Percentiles rank a stretch among this genome's conserved stretches.
Conservation (phyloP, 306 rosid genomes). For the Hylodesmum podocarpum region DNA sequence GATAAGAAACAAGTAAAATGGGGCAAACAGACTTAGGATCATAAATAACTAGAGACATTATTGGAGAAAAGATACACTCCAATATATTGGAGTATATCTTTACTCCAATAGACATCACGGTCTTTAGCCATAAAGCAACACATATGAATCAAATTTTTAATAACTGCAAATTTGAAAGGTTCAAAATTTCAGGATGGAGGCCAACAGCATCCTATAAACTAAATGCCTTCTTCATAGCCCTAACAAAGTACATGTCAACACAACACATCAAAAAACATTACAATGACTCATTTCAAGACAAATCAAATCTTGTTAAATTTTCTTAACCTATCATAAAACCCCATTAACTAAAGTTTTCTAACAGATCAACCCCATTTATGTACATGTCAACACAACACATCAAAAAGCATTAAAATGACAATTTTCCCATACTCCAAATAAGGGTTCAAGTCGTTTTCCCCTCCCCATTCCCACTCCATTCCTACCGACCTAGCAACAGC, state of each 20-base stretch:
- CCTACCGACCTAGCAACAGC: background rate
- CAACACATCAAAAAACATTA: background rate
- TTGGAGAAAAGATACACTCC: too few species aligned
- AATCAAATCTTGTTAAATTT: background rate
- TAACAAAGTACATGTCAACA: background rate
- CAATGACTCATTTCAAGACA: background rate
- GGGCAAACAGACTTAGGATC: constrained; percentile 10
- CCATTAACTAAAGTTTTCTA: background rate
- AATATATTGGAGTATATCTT: too few species aligned
- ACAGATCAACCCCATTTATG: constrained; percentile 12
- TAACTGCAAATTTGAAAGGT: background rate
- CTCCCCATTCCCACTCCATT: background rate
- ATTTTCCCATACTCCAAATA: too few species aligned
- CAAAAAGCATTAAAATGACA: too few species aligned
- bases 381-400: too few species aligned
- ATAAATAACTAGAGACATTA: constrained; percentile 2
- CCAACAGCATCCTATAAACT: constrained; percentile 4
- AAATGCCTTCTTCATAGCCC: background rate
- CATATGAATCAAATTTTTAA: background rate
- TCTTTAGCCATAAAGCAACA: constrained; percentile 13
- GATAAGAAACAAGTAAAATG: constrained; percentile 21
- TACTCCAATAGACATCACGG: too few species aligned
- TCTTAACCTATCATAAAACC: background rate
- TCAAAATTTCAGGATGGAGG: constrained; percentile 1
- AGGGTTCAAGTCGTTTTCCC: background rate